Conservation (phyloP, 345 rosid genomes). For the Eucalyptus guilfoylei region DNA sequence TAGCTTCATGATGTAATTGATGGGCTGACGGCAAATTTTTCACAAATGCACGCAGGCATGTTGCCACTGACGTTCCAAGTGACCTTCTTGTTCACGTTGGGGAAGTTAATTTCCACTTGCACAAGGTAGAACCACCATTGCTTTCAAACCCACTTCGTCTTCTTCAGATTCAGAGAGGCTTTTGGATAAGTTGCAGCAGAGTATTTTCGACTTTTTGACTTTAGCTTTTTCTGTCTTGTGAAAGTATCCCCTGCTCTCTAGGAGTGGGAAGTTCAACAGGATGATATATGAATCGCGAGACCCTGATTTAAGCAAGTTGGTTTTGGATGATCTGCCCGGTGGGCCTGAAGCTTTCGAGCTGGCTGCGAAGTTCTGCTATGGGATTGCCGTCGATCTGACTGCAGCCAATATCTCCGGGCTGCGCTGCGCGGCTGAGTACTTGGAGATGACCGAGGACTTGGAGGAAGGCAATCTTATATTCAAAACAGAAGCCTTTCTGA, state of each 20-base stretch:
- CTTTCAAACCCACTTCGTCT: neutral
- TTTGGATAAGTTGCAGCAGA: neutral
- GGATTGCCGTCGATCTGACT: constrained; percentile 84
- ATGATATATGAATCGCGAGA: constrained; percentile 69
- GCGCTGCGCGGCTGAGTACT: constrained; percentile 89
- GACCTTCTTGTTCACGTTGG: constrained; percentile 72
- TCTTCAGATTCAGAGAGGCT: neutral
- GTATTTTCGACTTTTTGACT: neutral
- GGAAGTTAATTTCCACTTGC: constrained; percentile 70
- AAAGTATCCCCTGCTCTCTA: constrained; percentile 85
- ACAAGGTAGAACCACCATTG: constrained; percentile 49
- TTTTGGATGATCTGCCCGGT: constrained; percentile 76
- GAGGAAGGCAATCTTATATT: constrained; percentile 96
- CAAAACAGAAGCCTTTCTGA: constrained; percentile 96
- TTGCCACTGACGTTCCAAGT: constrained; percentile 87
- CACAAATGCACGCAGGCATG: constrained; percentile 42
- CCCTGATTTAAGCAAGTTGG: constrained; percentile 38
- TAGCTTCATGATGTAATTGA: neutral
- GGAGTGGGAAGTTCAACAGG: constrained; percentile 92
- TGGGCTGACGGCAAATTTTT: neutral
- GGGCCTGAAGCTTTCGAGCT: constrained; percentile 86
- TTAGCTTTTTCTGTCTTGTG: neutral
- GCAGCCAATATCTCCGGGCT: constrained; percentile 86
- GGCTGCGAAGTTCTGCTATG: constrained; percentile 94
- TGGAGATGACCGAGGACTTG: constrained; percentile 99